Percentiles rank a stretch among this genome's conserved stretches.
Evolutionary conservation across 106 monocot species (phyloP).

Genomic region (Gastrodia elata): DNA sequence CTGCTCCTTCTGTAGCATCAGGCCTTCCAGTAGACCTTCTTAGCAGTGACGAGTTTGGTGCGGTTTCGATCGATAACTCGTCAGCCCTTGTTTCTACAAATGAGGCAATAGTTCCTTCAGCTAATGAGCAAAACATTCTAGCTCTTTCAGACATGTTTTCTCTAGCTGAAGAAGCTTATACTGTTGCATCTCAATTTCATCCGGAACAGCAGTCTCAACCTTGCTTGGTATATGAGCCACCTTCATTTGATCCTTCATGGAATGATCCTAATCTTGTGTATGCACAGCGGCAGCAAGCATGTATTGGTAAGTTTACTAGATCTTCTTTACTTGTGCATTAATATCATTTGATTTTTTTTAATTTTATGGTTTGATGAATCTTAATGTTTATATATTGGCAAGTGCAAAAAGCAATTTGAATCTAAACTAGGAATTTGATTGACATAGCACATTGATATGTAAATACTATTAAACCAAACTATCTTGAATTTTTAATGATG

Average conservation of each 20-base stretch:
- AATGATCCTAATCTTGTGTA: slow-evolving; percentile 18
- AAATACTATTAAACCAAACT: too few relatives aligned
- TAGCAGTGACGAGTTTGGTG: slow-evolving; percentile 31
- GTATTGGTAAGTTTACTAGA: background rate
- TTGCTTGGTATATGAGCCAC: slow-evolving; percentile 16
- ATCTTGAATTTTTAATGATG: too few relatives aligned
- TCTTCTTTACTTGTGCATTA: background rate
- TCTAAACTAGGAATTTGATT: background rate
- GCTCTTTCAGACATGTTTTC: slow-evolving; percentile 57
- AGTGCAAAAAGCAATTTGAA: background rate
- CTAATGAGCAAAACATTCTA: slow-evolving; percentile 45
- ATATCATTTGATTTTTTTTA: background rate
- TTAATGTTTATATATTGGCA: background rate
- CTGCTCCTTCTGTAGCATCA: slow-evolving; percentile 29
- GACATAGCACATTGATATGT: too few relatives aligned
- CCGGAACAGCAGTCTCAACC: slow-evolving; percentile 18
- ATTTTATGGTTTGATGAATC: background rate
- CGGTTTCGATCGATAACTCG: slow-evolving; percentile 26
- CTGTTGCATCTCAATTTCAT: slow-evolving; percentile 14
- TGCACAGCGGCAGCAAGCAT: background rate
- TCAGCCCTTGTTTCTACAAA: slow-evolving; percentile 62
- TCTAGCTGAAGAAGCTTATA: slow-evolving; percentile 20
- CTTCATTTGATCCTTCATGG: slow-evolving; percentile 28
- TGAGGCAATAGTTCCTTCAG: slow-evolving; percentile 25
- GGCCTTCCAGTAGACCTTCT: slow-evolving; percentile 53